Evolutionary conservation across 331 rosid species (phyloP).

Genomic region (Quercus tomentella): DNA sequence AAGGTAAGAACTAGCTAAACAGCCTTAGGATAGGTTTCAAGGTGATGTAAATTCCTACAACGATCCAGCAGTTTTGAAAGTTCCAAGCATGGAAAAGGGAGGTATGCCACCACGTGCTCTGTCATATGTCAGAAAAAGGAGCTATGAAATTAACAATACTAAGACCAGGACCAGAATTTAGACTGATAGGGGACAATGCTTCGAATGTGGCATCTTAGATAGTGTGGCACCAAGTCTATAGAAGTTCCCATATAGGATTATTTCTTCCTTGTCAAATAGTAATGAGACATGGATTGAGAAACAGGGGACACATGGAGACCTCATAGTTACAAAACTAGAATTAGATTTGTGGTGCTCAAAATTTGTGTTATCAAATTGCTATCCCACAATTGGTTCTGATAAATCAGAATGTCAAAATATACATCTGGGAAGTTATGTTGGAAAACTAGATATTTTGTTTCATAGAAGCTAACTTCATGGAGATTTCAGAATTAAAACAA

Average conservation of each 20-base stretch:
- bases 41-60: not conserved
- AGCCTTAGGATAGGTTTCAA: not conserved
- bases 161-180: not conserved
- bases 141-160: not conserved
- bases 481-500: not conserved
- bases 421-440: not conserved
- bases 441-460: not conserved
- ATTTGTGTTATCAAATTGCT: not conserved
- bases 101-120: not conserved
- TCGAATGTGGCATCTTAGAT: not conserved
- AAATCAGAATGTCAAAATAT: not conserved
- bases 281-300: not conserved
- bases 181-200: not conserved
- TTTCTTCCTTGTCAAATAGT: not conserved
- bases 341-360: not conserved
- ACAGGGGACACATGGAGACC: not conserved
- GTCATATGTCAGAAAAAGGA: not conserved
- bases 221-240: not conserved
- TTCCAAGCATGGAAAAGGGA: not conserved
- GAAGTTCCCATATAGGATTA: not conserved
- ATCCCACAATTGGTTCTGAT: not conserved
- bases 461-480: not conserved
- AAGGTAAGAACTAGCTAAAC: not conserved
- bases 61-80: not conserved
- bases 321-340: slow-evolving; percentile 13